Evolutionary conservation across 768 basidiomycete species (phyloP).

Genomic region (Daedaleopsis nitida): DNA sequence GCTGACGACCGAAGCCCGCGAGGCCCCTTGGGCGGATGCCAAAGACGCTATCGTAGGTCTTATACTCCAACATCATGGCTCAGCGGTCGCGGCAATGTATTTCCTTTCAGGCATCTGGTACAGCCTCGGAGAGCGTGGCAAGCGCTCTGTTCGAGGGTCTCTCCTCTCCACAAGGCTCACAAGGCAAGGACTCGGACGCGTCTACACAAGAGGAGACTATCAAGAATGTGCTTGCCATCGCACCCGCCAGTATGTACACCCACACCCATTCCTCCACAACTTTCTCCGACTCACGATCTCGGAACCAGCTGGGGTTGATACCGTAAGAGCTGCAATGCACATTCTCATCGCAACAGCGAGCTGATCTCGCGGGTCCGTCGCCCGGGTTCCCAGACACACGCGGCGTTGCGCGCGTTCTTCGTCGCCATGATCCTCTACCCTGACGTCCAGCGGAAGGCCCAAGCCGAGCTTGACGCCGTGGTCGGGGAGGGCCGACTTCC

Average conservation of each 20-base stretch:
- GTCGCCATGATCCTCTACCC: slow-evolving; percentile 31
- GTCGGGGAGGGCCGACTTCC: slow-evolving; percentile 35
- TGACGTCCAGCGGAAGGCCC: slow-evolving; percentile 33
- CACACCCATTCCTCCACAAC: not conserved
- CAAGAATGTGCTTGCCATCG: not conserved
- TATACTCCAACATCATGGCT: not conserved
- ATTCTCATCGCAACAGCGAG: too few relatives aligned
- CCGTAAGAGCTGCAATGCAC: not conserved
- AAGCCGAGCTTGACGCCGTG: slow-evolving; percentile 41
- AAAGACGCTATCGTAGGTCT: slow-evolving; percentile 47
- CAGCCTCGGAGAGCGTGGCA: not conserved
- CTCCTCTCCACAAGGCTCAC: not conserved
- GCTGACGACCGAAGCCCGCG: too few relatives aligned
- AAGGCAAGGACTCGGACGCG: not conserved
- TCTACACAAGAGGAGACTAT: not conserved
- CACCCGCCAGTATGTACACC: not conserved
- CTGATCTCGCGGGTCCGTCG: too few relatives aligned
- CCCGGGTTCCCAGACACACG: slow-evolving; percentile 8
- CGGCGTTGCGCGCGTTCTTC: slow-evolving; percentile 19
- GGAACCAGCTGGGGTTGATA: not conserved
- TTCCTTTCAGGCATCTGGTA: not conserved
- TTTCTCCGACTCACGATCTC: not conserved
- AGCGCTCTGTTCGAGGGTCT: not conserved
- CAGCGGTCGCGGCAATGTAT: not conserved
- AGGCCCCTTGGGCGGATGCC: too few relatives aligned